Evolutionary conservation across 306 rosid species (phyloP).

Genomic region (Luffa aegyptiaca): DNA sequence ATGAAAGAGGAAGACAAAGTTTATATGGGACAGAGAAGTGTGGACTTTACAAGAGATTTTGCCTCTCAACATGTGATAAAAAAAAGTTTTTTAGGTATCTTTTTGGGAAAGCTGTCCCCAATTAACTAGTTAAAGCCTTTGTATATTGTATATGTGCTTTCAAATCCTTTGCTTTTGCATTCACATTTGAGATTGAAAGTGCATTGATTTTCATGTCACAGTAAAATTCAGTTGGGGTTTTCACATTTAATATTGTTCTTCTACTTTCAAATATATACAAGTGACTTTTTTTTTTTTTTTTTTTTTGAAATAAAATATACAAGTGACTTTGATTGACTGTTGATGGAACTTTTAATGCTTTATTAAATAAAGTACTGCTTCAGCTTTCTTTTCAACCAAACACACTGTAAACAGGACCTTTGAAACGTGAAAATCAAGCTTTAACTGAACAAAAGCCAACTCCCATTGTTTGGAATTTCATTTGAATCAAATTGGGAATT

Average conservation of each 20-base stretch:
- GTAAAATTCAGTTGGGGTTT: neutral
- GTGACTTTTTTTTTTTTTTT: no score
- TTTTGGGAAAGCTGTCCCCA: conserved; percentile 1
- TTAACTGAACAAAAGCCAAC: no score
- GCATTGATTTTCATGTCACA: neutral
- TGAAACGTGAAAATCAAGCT: neutral
- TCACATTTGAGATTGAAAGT: neutral
- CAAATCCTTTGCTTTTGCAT: neutral
- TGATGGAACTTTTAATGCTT: neutral
- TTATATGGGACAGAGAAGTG: neutral
- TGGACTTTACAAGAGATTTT: neutral
- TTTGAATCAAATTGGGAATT: no score
- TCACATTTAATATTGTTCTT: neutral
- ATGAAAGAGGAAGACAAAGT: neutral
- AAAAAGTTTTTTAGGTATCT: neutral
- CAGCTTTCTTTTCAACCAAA: neutral
- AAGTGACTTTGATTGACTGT: neutral
- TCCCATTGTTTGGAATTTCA: no score
- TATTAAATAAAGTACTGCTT: neutral
- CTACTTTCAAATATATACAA: neutral
- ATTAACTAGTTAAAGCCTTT: neutral
- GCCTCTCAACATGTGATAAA: neutral
- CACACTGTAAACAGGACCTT: neutral
- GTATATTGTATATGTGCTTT: neutral
- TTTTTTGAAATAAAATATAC: no score